Conservation (phyloP, 768 basidiomycete species). For the Leccinum obscurum region DNA sequence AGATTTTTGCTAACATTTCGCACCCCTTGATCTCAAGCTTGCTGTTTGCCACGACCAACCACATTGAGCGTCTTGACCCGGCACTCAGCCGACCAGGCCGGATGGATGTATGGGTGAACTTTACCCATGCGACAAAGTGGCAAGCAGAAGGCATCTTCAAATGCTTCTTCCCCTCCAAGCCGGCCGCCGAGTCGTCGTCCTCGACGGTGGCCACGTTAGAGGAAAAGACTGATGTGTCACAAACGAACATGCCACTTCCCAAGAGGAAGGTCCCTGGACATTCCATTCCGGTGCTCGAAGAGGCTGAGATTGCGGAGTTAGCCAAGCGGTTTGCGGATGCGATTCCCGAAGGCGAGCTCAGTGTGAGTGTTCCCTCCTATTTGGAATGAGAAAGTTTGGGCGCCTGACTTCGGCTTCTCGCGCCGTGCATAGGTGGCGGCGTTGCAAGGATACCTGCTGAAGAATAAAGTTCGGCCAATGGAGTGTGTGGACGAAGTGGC, state of each 20-base stretch:
- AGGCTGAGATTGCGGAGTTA: slow-evolving; percentile 72
- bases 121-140: slow-evolving; percentile 89
- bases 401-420: not conserved
- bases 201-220: slow-evolving; percentile 10
- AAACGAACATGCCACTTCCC: slow-evolving; percentile 65
- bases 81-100: slow-evolving; percentile 86
- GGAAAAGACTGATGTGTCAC: slow-evolving; percentile 48
- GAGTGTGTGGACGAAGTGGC: slow-evolving; percentile 81
- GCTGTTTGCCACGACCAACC: slow-evolving; percentile 91
- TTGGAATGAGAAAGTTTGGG: not conserved
- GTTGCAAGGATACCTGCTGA: slow-evolving; percentile 83
- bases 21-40: slow-evolving; percentile 46
- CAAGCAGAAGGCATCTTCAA: slow-evolving; percentile 93
- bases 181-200: slow-evolving; percentile 10
- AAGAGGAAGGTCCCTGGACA: slow-evolving; percentile 62
- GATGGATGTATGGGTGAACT: slow-evolving; percentile 93
- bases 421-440: slow-evolving; percentile 60
- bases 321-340: slow-evolving; percentile 81
- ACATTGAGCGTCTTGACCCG: slow-evolving; percentile 89
- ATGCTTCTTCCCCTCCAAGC: slow-evolving; percentile 83
- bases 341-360: slow-evolving; percentile 86
- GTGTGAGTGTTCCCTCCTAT: slow-evolving; percentile 49
- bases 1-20: slow-evolving; percentile 18
- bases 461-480: slow-evolving; percentile 87
- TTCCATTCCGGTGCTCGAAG: slow-evolving; percentile 67